Evolutionary conservation across 257 asterid species (phyloP).

Genomic region (Lycium ferocissimum): DNA sequence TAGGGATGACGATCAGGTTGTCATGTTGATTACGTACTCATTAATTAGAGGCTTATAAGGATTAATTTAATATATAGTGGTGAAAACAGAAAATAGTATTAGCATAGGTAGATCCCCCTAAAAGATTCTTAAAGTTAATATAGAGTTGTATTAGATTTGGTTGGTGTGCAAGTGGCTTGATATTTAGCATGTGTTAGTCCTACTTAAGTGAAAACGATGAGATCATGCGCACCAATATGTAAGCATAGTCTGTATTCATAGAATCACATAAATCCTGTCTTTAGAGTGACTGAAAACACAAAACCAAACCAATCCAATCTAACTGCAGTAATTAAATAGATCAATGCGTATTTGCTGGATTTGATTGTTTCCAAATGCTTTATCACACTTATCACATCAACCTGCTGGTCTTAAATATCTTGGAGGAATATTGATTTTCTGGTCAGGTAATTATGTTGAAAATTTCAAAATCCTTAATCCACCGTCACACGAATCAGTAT

Average conservation of each 20-base stretch:
- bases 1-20: conserved; percentile 2
- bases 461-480: background rate
- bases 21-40: conserved; percentile 19
- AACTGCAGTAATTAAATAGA: no score
- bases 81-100: background rate
- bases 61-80: background rate
- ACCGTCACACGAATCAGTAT: no score
- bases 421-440: no score
- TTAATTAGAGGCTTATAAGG: background rate
- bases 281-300: background rate
- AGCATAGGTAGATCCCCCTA: conserved; percentile 14
- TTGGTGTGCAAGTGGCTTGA: background rate
- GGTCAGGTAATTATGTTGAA: no score
- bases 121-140: background rate
- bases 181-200: background rate
- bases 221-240: background rate
- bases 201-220: conserved; percentile 5
- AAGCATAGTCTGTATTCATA: conserved; percentile 5
- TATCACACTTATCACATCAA: no score
- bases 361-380: no score
- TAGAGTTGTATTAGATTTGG: background rate
- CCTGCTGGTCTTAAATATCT: no score
- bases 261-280: background rate
- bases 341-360: no score
- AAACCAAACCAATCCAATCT: no score